These are phyloP conservation scores for Chlorella sp. DNA, from an alignment of 139 green algal genomes.

Conservation along the genomic window DNA sequence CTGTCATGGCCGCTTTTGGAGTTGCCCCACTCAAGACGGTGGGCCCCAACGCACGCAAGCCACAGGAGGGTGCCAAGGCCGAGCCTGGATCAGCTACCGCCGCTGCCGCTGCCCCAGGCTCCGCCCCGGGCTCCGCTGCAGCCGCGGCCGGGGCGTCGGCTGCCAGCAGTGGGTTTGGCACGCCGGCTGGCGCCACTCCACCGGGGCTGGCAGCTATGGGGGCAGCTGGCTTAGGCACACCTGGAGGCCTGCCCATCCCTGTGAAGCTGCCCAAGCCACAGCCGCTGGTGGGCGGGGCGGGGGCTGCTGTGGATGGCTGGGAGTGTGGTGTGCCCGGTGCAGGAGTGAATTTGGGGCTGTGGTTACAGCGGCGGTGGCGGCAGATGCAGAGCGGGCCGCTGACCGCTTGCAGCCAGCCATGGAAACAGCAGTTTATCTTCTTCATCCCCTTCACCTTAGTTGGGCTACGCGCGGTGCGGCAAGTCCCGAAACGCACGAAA, in stretches of 20 bases:
- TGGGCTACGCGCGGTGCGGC: too few relatives aligned
- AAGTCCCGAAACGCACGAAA: too few relatives aligned
- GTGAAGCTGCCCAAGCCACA: constrained; percentile 18
- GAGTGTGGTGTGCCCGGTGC: too few relatives aligned
- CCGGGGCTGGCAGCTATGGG: background rate
- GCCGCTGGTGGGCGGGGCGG: background rate
- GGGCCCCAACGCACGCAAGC: background rate
- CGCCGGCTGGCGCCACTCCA: background rate
- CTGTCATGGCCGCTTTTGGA: constrained; percentile 20
- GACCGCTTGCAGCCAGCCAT: background rate
- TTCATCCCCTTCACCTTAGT: background rate
- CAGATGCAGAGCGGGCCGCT: too few relatives aligned
- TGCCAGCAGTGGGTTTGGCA: background rate
- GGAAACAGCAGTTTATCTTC: background rate
- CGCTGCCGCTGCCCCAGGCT: background rate
- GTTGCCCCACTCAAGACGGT: background rate
- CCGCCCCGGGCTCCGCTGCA: background rate
- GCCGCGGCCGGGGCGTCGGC: background rate
- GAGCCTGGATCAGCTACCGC: background rate
- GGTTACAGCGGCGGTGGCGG: too few relatives aligned
- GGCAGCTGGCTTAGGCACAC: background rate
- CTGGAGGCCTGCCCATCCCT: background rate
- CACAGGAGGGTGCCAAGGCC: too few relatives aligned
- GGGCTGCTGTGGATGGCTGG: background rate
- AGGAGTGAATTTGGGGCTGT: too few relatives aligned